Percentiles rank a stretch among this genome's conserved stretches.
These are phyloP conservation scores for Xylariaceae sp. DNA, from an alignment of 2,329 filamentous ascomycete genomes.

Conservation along the genomic window DNA sequence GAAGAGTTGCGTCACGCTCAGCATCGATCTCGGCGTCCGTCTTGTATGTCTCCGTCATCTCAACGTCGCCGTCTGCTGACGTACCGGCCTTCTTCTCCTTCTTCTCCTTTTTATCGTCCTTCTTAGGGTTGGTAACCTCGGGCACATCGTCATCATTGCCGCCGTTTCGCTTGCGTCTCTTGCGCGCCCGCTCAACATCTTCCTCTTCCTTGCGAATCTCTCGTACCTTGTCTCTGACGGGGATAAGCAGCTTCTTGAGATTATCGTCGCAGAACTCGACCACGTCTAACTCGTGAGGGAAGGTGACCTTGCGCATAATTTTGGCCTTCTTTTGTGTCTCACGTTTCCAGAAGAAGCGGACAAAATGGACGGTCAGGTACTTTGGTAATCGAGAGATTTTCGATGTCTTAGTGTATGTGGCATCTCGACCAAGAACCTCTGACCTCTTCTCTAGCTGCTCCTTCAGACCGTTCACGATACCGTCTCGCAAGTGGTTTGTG, in stretches of 20 bases:
- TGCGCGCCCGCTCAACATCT: conserved; percentile 88
- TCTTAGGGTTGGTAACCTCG: conserved; percentile 55
- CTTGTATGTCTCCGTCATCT: conserved; percentile 81
- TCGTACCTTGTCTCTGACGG: conserved; percentile 94
- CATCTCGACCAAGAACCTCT: conserved; percentile 75
- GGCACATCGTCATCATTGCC: conserved; percentile 54
- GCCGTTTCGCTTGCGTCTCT: conserved; percentile 79
- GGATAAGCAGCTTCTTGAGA: conserved; percentile 79
- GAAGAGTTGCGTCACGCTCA: conserved; percentile 76
- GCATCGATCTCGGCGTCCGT: conserved; percentile 92
- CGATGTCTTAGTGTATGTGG: conserved; percentile 88
- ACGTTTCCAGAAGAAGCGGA: conserved; percentile 97
- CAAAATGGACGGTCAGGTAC: conserved; percentile 95
- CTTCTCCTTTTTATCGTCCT: conserved; percentile 50
- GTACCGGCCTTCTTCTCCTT: conserved; percentile 43
- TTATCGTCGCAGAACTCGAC: conserved; percentile 96
- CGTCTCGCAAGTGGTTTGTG: conserved; percentile 90
- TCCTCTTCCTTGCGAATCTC: conserved; percentile 95
- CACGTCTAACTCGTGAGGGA: conserved; percentile 89
- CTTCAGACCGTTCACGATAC: conserved; percentile 78
- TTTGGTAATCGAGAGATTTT: conserved; percentile 89
- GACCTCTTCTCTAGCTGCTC: conserved; percentile 94
- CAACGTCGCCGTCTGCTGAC: conserved; percentile 68
- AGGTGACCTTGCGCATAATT: conserved; percentile 98
- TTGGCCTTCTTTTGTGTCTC: conserved; percentile 98